phyloP scores from a whole-genome alignment of 768 basidiomycete genomes.

The Pholiota molesta region DNA sequence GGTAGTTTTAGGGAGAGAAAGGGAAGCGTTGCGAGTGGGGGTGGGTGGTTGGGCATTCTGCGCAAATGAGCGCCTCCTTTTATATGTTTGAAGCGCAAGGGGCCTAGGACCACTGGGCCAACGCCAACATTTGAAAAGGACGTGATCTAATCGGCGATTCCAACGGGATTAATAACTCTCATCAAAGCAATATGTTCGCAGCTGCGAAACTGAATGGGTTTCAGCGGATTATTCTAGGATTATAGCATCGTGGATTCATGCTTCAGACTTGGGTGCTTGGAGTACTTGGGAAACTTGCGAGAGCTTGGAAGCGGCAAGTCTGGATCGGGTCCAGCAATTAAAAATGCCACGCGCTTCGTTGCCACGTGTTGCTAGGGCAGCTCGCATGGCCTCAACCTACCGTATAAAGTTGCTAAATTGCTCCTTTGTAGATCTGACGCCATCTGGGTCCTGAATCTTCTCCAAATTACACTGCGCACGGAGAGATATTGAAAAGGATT shows the following conservation, averaged over 20 bases:
- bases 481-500: neutral
- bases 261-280: neutral
- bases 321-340: constrained; percentile 4
- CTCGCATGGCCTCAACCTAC: constrained; percentile 18
- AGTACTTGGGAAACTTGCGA: neutral
- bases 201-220: constrained; percentile 11
- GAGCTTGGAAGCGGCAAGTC: constrained; percentile 3
- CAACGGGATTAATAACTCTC: constrained; percentile 14
- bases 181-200: constrained; percentile 6
- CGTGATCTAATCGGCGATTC: constrained; percentile 25
- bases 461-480: too few relatives aligned
- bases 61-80: constrained; percentile 17
- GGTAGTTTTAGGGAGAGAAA: neutral
- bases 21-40: constrained; percentile 2
- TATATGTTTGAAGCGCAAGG: constrained; percentile 10
- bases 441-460: neutral
- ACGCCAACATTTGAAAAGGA: neutral
- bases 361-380: constrained; percentile 27
- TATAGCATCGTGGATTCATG: constrained; percentile 1
- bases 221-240: constrained; percentile 1
- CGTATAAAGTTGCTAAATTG: neutral
- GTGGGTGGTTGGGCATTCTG: constrained; percentile 16
- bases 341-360: constrained; percentile 18
- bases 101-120: neutral
- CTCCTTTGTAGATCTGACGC: neutral